Base-by-base conservation (phyloP, 805 yeast species). In the Nakazawaea wickerhamii region DNA sequence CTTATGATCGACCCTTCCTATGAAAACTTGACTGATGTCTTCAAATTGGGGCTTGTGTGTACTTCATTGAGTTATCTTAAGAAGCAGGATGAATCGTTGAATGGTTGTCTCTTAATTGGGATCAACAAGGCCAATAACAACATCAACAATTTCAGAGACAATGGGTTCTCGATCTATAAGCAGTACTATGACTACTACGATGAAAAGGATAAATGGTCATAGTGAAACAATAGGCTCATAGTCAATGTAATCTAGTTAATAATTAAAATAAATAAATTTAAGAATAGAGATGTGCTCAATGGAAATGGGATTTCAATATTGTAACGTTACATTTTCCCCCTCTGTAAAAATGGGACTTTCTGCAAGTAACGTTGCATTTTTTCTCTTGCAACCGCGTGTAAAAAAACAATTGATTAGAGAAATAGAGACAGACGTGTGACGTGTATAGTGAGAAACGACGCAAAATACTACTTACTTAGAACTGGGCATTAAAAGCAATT, bases 41-140 rank as follows among this genome's bases (percentile, higher is more conserved):
- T 77, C 58, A 72, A 68, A 45, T 64, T 71, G 48, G 84, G 84
- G 0, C 65, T 77, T 45, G 71, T 78, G 8, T 77, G 81, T 48
- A 71, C 81, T 40, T 78, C 71, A 5, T 68, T 75, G 13, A 67
- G 77, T 5, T 72, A 65, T 45, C 58, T 71, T 46, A 72, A 70
- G 50, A 48, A 52, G 23, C 55, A 58, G 36, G 35, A 32, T n/a
- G 55, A 54, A 10, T 35, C 43, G 4, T 38, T 53, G n/a, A 34
- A 46, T 9, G 47, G 43, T 10, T 43, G 44, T 8, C 41, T 50
- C 10, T 25, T 52, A 9, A 23, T 37, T 10, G 53, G 48, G 10
- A 30, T 43, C 3, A 30, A 35, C 32, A 43, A 43, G 33, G 15
- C 36, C 13, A 26, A 35, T 21, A 43, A 43, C 19, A 43, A 43